Conservation (phyloP, 176 grass and related monocot species). For the Aegilops sharonensis region DNA sequence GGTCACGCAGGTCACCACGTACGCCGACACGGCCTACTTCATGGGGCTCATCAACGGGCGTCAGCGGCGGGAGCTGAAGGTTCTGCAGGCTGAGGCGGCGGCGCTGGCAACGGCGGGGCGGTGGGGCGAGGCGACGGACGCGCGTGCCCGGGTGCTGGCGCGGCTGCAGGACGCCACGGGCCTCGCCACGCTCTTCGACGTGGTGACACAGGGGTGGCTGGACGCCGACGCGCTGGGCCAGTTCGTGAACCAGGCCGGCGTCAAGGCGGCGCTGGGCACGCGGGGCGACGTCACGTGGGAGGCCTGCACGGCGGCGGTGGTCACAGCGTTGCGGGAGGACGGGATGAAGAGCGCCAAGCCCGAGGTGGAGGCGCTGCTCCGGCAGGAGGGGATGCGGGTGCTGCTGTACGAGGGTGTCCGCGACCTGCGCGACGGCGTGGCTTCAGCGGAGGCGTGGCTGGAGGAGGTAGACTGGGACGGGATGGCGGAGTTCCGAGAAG, state of each 20-base stretch:
- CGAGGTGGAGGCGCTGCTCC: constrained; percentile 51
- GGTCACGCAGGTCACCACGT: constrained; percentile 44
- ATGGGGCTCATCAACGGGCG: constrained; percentile 39
- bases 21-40: constrained; percentile 51
- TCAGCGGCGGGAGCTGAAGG: constrained; percentile 26
- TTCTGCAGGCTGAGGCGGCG: constrained; percentile 18
- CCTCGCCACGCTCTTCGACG: constrained; percentile 44
- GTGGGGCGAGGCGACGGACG: constrained; percentile 44
- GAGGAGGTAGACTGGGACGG: constrained; percentile 34
- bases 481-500: constrained; percentile 22
- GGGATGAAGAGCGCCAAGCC: constrained; percentile 61
- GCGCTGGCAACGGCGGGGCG: neutral
- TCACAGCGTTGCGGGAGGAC: constrained; percentile 34
- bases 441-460: constrained; percentile 47
- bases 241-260: constrained; percentile 36
- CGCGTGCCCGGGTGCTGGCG: neutral
- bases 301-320: constrained; percentile 32
- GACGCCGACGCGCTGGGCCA: neutral
- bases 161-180: constrained; percentile 38
- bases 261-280: constrained; percentile 45
- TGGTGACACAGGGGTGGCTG: constrained; percentile 27
- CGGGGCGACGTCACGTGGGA: constrained; percentile 8
- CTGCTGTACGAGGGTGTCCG: constrained; percentile 48
- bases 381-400: constrained; percentile 25
- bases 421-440: constrained; percentile 44